Conservation (phyloP, 1,139 yeast species). For the Hyphopichia pseudoburtonii region DNA sequence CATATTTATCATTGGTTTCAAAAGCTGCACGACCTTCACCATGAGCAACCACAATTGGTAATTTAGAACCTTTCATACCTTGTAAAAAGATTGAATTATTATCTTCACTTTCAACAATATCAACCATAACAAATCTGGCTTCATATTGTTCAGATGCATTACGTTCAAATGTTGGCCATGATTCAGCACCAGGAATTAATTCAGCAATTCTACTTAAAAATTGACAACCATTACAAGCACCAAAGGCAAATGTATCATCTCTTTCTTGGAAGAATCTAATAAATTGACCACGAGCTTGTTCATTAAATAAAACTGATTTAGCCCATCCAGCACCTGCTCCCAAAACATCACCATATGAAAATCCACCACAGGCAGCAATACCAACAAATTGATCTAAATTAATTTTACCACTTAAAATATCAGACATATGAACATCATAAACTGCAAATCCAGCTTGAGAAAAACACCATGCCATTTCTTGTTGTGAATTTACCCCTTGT, state of each 20-base stretch:
- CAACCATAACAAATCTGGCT: slow-evolving; percentile 92
- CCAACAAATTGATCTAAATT: slow-evolving; percentile 85
- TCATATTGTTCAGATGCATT: slow-evolving; percentile 94
- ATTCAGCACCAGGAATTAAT: slow-evolving; percentile 90
- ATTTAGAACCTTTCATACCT: slow-evolving; percentile 86
- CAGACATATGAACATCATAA: slow-evolving; percentile 96
- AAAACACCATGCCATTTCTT: slow-evolving; percentile 98
- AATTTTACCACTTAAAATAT: slow-evolving; percentile 72
- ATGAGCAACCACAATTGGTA: slow-evolving; percentile 98
- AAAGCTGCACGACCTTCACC: slow-evolving; percentile 96
- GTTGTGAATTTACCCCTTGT: slow-evolving; percentile 98
- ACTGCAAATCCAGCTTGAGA: slow-evolving; percentile 92
- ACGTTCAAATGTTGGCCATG: slow-evolving; percentile 97
- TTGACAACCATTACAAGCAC: slow-evolving; percentile 99
- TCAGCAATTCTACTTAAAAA: slow-evolving; percentile 85
- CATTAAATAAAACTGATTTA: slow-evolving; percentile 89
- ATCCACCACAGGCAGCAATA: slow-evolving; percentile 98
- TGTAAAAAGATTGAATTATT: slow-evolving; percentile 73
- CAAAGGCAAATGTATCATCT: slow-evolving; percentile 93
- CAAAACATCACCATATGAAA: slow-evolving; percentile 97
- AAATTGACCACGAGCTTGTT: slow-evolving; percentile 74
- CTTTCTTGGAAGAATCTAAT: slow-evolving; percentile 79
- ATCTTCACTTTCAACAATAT: slow-evolving; percentile 53
- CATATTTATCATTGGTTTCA: slow-evolving; percentile 38
- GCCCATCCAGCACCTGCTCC: slow-evolving; percentile 99